Conservation (phyloP, 352 stramenopile genomes). For the Globisporangium radiosum region DNA sequence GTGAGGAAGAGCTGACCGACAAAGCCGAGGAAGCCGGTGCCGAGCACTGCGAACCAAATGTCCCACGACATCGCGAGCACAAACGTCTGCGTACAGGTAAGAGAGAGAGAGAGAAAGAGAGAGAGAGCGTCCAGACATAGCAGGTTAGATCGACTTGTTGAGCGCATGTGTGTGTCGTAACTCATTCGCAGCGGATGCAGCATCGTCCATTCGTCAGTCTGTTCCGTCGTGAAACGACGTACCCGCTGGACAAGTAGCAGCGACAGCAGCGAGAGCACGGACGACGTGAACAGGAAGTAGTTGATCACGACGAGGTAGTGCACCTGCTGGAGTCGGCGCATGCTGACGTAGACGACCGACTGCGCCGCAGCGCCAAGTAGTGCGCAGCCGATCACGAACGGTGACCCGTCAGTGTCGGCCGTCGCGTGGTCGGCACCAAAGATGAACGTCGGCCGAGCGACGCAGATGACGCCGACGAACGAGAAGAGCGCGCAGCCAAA, state of each 20-base stretch:
- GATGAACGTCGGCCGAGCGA: conserved; percentile 24
- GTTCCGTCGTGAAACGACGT: background rate
- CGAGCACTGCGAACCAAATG: conserved; percentile 20
- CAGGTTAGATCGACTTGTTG: too few relatives aligned
- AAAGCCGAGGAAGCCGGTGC: conserved; percentile 26
- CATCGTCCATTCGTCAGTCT: too few relatives aligned
- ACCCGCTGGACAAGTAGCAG: conserved; percentile 19
- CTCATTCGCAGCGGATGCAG: too few relatives aligned
- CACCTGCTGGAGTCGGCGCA: conserved; percentile 27
- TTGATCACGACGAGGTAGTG: conserved; percentile 33
- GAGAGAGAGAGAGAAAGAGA: background rate
- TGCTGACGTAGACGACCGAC: conserved; percentile 23
- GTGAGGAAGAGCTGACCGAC: conserved; percentile 36
- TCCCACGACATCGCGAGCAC: conserved; percentile 8
- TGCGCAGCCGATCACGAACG: conserved; percentile 19
- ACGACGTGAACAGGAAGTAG: conserved; percentile 30
- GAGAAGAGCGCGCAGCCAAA: conserved; percentile 27
- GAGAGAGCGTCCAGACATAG: background rate
- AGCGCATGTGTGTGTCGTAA: too few relatives aligned
- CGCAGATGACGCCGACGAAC: conserved; percentile 29
- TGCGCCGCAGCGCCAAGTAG: conserved; percentile 19
- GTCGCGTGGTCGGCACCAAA: conserved; percentile 15
- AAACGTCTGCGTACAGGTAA: conserved; percentile 10
- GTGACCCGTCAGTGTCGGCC: conserved; percentile 16
- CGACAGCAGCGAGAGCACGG: conserved; percentile 23